phyloP scores from a whole-genome alignment of 495 filamentous ascomycete species.

The Neurospora sp. region DNA sequence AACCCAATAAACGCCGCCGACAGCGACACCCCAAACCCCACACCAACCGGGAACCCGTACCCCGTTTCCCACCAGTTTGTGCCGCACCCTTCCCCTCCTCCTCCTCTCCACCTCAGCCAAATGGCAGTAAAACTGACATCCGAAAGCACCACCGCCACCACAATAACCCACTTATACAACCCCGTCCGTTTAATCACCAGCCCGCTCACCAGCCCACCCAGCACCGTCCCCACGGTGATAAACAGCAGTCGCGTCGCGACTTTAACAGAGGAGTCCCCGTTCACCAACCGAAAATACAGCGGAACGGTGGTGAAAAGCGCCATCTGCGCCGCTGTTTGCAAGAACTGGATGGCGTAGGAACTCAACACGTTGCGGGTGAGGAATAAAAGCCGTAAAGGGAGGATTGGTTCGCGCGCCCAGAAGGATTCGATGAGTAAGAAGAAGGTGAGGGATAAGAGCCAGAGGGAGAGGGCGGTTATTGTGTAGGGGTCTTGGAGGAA shows the following conservation, averaged over 20 bases:
- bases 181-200: constrained; percentile 8
- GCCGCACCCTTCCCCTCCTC: background rate
- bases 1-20: constrained; percentile 11
- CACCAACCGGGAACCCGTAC: constrained; percentile 9
- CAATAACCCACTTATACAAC: constrained; percentile 2
- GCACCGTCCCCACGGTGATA: constrained; percentile 5
- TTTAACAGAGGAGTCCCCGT: background rate
- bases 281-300: constrained; percentile 6
- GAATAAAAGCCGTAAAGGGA: background rate
- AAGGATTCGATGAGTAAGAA: constrained; percentile 4
- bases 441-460: constrained; percentile 1
- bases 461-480: constrained; percentile 1
- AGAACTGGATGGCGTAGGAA: constrained; percentile 6
- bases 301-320: constrained; percentile 5
- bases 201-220: constrained; percentile 5
- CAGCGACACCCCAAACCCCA: constrained; percentile 9
- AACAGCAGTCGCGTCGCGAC: constrained; percentile 1
- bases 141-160: background rate
- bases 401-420: constrained; percentile 7
- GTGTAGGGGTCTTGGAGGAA: background rate
- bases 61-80: constrained; percentile 4
- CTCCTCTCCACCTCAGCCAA: constrained; percentile 2
- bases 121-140: constrained; percentile 5
- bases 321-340: constrained; percentile 9
- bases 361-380: constrained; percentile 1